A percentile compares a stretch with the other conserved stretches of the same genome.
phyloP scores from a whole-genome alignment of 352 stramenopile species.

The Elongisporangium anandrum region DNA sequence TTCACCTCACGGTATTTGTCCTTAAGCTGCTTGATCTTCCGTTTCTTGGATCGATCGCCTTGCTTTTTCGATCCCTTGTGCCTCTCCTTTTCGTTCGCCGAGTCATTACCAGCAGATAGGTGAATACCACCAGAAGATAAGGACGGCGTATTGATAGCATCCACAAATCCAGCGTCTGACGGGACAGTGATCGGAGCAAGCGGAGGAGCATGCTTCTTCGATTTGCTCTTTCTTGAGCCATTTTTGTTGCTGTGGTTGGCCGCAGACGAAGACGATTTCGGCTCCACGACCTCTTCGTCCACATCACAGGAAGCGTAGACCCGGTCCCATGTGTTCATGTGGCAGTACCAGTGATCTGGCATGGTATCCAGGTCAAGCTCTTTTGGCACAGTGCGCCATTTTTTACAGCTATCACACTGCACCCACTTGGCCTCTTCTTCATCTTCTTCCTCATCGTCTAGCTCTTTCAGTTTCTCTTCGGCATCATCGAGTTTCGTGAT shows the following conservation, averaged over 20 bases:
- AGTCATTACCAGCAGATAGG: background rate
- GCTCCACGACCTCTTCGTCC: constrained; percentile 83
- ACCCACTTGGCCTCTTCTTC: constrained; percentile 90
- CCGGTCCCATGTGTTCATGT: constrained; percentile 92
- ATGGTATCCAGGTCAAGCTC: constrained; percentile 87
- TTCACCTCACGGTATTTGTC: constrained; percentile 83
- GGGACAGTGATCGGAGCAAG: background rate
- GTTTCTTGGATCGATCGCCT: constrained; percentile 65
- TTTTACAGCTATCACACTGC: constrained; percentile 94
- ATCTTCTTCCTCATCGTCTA: constrained; percentile 21
- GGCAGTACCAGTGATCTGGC: constrained; percentile 95
- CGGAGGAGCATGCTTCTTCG: constrained; percentile 7
- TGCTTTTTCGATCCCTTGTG: constrained; percentile 39
- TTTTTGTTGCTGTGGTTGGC: constrained; percentile 17
- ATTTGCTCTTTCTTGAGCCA: constrained; percentile 22
- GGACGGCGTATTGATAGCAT: background rate
- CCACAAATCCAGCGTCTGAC: background rate
- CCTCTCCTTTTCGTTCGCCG: constrained; percentile 3
- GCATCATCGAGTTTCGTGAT: constrained; percentile 10
- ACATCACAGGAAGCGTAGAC: constrained; percentile 85
- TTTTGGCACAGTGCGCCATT: constrained; percentile 93
- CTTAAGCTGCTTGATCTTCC: constrained; percentile 70
- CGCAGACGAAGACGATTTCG: constrained; percentile 15
- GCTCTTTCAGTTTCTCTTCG: constrained; percentile 15
- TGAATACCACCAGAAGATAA: background rate